Evolutionary conservation across 805 yeast genomes (phyloP).

Genomic region (Wickerhamiella shivajii): DNA sequence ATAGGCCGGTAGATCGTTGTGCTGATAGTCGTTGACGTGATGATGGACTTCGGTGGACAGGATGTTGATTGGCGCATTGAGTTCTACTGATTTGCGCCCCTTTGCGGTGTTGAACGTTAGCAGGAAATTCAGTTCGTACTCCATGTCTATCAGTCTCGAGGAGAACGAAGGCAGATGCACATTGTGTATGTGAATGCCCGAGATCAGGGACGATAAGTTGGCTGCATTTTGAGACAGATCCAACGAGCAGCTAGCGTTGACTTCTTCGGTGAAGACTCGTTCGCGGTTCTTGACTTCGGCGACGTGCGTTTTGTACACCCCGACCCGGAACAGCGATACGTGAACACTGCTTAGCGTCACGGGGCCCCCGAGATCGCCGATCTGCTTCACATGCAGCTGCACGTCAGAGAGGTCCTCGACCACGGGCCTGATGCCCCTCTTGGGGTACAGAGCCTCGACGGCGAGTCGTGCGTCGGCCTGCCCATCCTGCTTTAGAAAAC

Average conservation of each 20-base stretch:
- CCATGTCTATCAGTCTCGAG: conserved; percentile 6
- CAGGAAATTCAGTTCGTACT: conserved; percentile 2
- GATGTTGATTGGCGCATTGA: neutral
- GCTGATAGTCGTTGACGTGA: conserved; percentile 3
- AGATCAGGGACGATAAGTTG: conserved; percentile 1
- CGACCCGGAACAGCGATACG: conserved; percentile 1
- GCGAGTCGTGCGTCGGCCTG: no score
- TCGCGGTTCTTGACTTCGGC: conserved; percentile 6
- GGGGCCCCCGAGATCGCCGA: neutral
- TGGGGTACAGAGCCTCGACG: conserved; percentile 3
- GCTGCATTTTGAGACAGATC: neutral
- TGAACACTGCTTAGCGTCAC: conserved; percentile 1
- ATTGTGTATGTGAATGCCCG: neutral
- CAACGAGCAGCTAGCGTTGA: no score
- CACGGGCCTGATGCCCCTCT: conserved; percentile 3
- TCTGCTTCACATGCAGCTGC: neutral
- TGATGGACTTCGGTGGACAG: conserved; percentile 3
- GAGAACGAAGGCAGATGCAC: conserved; percentile 4
- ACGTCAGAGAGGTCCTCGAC: neutral
- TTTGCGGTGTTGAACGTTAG: neutral
- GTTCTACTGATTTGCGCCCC: conserved; percentile 1
- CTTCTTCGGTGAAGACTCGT: conserved; percentile 1
- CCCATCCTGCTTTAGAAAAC: no score
- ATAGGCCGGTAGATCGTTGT: neutral
- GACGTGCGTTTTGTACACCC: conserved; percentile 6